phyloP scores from a whole-genome alignment of 805 yeast genomes.

The Dipodascus albidus region DNA sequence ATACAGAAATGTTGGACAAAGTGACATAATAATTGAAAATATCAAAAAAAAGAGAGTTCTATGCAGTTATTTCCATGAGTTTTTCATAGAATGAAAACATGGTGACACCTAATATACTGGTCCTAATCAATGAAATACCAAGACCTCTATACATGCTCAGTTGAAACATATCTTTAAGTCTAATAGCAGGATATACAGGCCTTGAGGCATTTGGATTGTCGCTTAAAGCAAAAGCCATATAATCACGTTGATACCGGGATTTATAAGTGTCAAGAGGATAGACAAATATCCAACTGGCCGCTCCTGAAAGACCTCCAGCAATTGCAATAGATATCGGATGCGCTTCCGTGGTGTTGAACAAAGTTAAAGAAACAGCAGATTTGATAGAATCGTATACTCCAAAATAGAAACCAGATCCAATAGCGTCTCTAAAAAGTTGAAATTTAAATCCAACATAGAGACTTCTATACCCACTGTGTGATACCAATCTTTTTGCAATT shows the following conservation, averaged over 20 bases:
- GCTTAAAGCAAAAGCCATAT: constrained; percentile 54
- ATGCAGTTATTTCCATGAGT: constrained; percentile 33
- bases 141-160: constrained; percentile 62
- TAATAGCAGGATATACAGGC: constrained; percentile 23
- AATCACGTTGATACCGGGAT: constrained; percentile 61
- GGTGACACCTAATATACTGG: constrained; percentile 61
- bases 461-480: constrained; percentile 49
- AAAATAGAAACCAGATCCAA: constrained; percentile 65
- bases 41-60: too few species aligned
- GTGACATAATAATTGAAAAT: too few species aligned
- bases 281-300: constrained; percentile 59
- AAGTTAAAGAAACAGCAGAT: constrained; percentile 28
- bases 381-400: constrained; percentile 68
- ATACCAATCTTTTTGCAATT: constrained; percentile 42
- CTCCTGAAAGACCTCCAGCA: constrained; percentile 76
- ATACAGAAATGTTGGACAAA: too few species aligned
- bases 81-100: constrained; percentile 66
- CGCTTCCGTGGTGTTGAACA: constrained; percentile 13
- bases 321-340: constrained; percentile 39
- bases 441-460: constrained; percentile 63
- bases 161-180: constrained; percentile 27
- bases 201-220: constrained; percentile 33
- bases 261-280: constrained; percentile 79
- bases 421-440: constrained; percentile 56
- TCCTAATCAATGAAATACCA: constrained; percentile 61